These are phyloP conservation scores for Hortiboletus campestris DNA, from an alignment of 768 basidiomycete genomes.

Conservation along the genomic window DNA sequence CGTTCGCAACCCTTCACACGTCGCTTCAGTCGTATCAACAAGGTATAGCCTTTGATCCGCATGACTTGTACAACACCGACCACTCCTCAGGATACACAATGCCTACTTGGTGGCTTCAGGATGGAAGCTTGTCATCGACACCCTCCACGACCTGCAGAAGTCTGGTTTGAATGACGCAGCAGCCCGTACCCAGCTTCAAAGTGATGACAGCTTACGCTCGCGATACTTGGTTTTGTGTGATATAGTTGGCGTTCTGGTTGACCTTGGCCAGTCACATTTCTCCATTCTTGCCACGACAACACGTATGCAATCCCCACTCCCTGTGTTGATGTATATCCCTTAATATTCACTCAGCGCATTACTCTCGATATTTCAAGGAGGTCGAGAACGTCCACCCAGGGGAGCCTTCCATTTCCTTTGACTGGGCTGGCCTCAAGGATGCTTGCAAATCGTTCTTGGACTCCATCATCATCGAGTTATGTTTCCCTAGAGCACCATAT, in stretches of 20 bases:
- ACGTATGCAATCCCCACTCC: slow-evolving; percentile 43
- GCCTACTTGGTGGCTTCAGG: slow-evolving; percentile 78
- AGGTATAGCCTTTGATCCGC: slow-evolving; percentile 39
- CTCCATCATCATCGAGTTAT: slow-evolving; percentile 80
- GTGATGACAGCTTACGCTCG: slow-evolving; percentile 48
- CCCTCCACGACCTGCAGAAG: slow-evolving; percentile 53
- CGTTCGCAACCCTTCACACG: slow-evolving; percentile 43
- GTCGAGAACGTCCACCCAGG: slow-evolving; percentile 37
- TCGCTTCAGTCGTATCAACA: slow-evolving; percentile 59
- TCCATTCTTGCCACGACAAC: slow-evolving; percentile 68
- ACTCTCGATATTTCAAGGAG: slow-evolving; percentile 65
- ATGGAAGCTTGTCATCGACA: slow-evolving; percentile 71
- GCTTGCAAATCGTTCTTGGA: slow-evolving; percentile 78
- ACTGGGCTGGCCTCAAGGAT: slow-evolving; percentile 57
- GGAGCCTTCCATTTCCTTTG: slow-evolving; percentile 60
- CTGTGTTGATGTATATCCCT: not conserved
- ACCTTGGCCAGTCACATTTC: slow-evolving; percentile 62
- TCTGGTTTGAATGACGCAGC: slow-evolving; percentile 53
- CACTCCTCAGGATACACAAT: slow-evolving; percentile 66
- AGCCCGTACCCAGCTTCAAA: slow-evolving; percentile 53
- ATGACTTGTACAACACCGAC: slow-evolving; percentile 2
- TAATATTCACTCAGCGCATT: slow-evolving; percentile 53
- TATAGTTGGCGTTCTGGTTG: slow-evolving; percentile 56
- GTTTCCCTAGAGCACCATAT: slow-evolving; percentile 68
- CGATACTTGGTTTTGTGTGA: slow-evolving; percentile 66